These are phyloP conservation scores for Ganoderma sinense DNA, from an alignment of 1,284 basidiomycete species.

Conservation along the genomic window DNA sequence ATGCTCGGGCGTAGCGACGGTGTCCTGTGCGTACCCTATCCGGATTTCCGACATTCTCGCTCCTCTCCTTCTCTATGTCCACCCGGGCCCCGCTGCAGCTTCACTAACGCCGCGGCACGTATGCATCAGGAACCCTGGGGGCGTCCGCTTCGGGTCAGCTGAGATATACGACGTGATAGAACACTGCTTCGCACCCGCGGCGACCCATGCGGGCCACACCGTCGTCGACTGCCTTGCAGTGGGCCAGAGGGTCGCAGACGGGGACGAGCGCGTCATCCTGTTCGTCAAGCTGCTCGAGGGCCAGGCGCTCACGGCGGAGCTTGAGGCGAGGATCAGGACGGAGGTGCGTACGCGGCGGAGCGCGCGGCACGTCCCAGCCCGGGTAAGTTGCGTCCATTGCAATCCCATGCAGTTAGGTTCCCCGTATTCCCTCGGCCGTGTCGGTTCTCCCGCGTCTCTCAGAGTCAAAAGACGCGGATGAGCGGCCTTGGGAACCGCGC, in stretches of 20 bases:
- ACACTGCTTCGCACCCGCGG: slow-evolving; percentile 54
- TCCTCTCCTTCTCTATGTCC: slow-evolving; percentile 9
- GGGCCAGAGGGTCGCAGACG: slow-evolving; percentile 74
- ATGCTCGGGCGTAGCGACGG: slow-evolving; percentile 89
- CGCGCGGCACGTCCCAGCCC: slow-evolving; percentile 77
- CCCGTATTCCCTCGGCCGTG: slow-evolving; percentile 8
- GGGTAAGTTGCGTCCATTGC: slow-evolving; percentile 44
- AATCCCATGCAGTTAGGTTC: slow-evolving; percentile 35
- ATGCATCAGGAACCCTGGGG: slow-evolving; percentile 74
- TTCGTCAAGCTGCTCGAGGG: slow-evolving; percentile 78
- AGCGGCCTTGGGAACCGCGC: neutral
- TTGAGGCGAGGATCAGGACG: slow-evolving; percentile 66
- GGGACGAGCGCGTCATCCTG: slow-evolving; percentile 86
- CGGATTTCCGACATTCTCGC: neutral
- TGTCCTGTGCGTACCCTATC: slow-evolving; percentile 67
- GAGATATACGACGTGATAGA: slow-evolving; percentile 90
- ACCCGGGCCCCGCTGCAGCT: neutral
- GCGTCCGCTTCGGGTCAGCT: slow-evolving; percentile 85
- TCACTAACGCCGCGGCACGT: slow-evolving; percentile 30
- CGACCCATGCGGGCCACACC: slow-evolving; percentile 50
- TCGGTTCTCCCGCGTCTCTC: slow-evolving; percentile 9
- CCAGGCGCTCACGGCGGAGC: slow-evolving; percentile 54
- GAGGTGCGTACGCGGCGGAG: slow-evolving; percentile 74
- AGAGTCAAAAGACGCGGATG: too few species aligned
- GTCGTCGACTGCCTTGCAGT: slow-evolving; percentile 81